Base-by-base conservation (phyloP, 495 filamentous ascomycete species). In the Hyaloscypha hepaticicola region DNA sequence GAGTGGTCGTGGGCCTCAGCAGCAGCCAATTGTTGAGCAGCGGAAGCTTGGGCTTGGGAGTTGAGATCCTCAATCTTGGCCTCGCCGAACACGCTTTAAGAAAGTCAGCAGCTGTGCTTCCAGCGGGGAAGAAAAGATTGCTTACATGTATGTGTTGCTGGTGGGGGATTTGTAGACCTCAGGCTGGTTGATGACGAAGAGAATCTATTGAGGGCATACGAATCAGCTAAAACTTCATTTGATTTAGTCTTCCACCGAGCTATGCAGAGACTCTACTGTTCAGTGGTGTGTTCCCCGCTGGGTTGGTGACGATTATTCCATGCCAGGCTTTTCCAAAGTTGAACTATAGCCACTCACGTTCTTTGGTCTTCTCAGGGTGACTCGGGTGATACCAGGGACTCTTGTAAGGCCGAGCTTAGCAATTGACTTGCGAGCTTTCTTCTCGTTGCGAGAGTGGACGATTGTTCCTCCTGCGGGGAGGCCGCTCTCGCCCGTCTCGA, bases 51-150 rank as follows among this genome's bases (percentile, higher is more conserved):
- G 72, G 95, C 94, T 75, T 92, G 91, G 73, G 94, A 93, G 87
- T 97, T 98, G 72, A 98, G 83, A 81, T 99, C 96, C 84, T 99
- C 96, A 73, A 96, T 99, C 90, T 99, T 99, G 76, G 96, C 96
- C 83, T 99, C 95, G 77, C 95, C 95, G 79, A 99, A 99, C 81
- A 99, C 96, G 80, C 95, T 99, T 61, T 56, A 51, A 24, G 48
- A 31, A 31, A 9, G 7, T 72, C 62, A 66, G 60, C 26, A 50
- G 21, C 12, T 55, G 16, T 52, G n/a, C n/a, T 28, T 61, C 11
- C 16, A 11, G 4, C 22, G 33, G 12, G 22, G 53, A 55, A 56
- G 26, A 60, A 75, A 25, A 6, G 8, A 12, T n/a, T 11, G 56
- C 90, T 83, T 83, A 97, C 95, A 99, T 99, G 86, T 92, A 99